phyloP scores from a whole-genome alignment of 1,284 basidiomycete species.

The Tausonia pullulans region DNA sequence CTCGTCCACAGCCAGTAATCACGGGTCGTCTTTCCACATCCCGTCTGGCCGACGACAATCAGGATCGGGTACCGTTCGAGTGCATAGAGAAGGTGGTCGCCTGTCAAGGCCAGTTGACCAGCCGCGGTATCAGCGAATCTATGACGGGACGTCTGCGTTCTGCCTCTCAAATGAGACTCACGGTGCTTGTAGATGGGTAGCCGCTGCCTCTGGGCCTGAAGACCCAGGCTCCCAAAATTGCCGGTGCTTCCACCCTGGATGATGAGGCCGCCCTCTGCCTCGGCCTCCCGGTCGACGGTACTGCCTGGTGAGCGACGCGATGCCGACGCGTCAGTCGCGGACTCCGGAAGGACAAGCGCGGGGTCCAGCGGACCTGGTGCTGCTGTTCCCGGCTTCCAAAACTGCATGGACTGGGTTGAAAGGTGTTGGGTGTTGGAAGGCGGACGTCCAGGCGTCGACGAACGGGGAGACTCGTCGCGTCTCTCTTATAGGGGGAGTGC shows the following conservation, averaged over 20 bases:
- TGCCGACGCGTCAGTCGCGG: too few species aligned
- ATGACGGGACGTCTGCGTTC: too few species aligned
- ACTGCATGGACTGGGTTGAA: constrained; percentile 20
- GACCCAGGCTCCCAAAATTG: constrained; percentile 38
- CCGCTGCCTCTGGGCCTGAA: constrained; percentile 62
- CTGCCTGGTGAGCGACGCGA: constrained; percentile 38
- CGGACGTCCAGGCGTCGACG: too few species aligned
- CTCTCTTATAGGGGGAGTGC: too few species aligned
- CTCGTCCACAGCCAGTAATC: constrained; percentile 27
- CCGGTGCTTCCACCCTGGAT: constrained; percentile 34
- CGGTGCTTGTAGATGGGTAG: constrained; percentile 84
- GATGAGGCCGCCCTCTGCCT: constrained; percentile 57
- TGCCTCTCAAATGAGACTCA: constrained; percentile 30
- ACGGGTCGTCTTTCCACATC: constrained; percentile 97
- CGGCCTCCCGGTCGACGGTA: constrained; percentile 68
- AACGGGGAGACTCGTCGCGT: too few species aligned
- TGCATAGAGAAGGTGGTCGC: constrained; percentile 64
- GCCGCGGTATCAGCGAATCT: background rate
- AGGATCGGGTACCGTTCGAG: constrained; percentile 71
- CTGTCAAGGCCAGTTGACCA: constrained; percentile 33
- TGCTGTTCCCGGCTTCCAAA: constrained; percentile 55
- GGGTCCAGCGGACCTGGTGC: constrained; percentile 52
- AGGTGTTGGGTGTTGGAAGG: too few species aligned
- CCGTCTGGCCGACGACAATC: constrained; percentile 86
- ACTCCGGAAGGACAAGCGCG: background rate